Conservation (phyloP, 352 stramenopile genomes). For the Aphanomyces stellatus region DNA sequence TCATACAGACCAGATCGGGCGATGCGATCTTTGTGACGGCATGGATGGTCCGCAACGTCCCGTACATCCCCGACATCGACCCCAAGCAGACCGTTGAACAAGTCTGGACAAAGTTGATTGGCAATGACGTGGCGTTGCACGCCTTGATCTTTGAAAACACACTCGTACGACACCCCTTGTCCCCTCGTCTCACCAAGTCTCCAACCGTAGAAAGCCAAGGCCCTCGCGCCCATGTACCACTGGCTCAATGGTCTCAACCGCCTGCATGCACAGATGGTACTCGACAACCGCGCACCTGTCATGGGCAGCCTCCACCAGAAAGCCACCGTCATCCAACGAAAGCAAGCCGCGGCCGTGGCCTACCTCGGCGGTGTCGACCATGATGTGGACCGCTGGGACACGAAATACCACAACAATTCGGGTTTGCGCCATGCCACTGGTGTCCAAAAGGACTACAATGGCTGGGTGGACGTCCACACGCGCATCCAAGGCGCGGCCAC, state of each 20-base stretch:
- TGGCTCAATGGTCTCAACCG: background rate
- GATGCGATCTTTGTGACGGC: background rate
- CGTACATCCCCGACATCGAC: slow-evolving; percentile 1
- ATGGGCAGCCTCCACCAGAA: slow-evolving; percentile 25
- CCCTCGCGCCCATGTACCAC: background rate
- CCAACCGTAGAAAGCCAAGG: background rate
- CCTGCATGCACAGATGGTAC: background rate
- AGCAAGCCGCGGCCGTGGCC: slow-evolving; percentile 22
- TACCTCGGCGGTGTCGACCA: slow-evolving; percentile 50
- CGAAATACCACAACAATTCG: slow-evolving; percentile 35
- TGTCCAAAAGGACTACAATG: slow-evolving; percentile 32
- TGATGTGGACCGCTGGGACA: slow-evolving; percentile 49
- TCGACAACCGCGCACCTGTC: background rate
- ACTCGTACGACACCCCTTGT: background rate
- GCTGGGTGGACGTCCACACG: slow-evolving; percentile 51
- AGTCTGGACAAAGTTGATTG: background rate
- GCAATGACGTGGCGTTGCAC: background rate
- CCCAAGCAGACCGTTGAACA: background rate
- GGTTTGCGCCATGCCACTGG: slow-evolving; percentile 29
- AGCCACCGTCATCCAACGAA: slow-evolving; percentile 7
- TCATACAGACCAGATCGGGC: slow-evolving; percentile 10
- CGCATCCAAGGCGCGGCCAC: slow-evolving; percentile 38
- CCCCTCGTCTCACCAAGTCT: background rate
- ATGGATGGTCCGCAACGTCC: background rate
- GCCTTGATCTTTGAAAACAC: background rate